A percentile compares a stretch with the other conserved stretches of the same genome.
Conservation (phyloP, 106 monocot genomes). For the Platanthera guangdongensis region DNA sequence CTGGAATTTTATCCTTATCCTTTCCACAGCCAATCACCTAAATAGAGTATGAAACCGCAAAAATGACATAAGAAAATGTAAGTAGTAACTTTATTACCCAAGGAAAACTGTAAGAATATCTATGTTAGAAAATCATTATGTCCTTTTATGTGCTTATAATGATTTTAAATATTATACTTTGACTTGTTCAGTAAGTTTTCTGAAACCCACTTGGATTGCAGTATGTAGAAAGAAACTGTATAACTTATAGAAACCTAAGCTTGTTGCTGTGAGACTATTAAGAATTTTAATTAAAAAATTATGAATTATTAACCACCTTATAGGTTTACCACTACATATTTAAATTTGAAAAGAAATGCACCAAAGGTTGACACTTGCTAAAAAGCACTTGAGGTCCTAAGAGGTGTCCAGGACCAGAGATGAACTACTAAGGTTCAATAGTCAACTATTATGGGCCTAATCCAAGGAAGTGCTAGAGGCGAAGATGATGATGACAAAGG, state of each 20-base stretch:
- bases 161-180: background rate
- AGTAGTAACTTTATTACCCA: background rate
- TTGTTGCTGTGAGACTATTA: background rate
- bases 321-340: background rate
- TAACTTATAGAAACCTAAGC: background rate
- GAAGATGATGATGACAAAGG: too few relatives aligned
- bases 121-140: background rate
- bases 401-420: background rate
- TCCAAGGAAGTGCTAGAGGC: too few relatives aligned
- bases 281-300: background rate
- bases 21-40: conserved; percentile 80
- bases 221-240: background rate
- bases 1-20: conserved; percentile 85
- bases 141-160: background rate
- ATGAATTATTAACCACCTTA: background rate
- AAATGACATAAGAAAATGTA: background rate
- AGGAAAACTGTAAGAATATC: background rate
- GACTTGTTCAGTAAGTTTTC: background rate
- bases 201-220: background rate
- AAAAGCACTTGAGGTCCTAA: background rate
- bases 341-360: background rate
- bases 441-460: background rate
- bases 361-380: background rate
- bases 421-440: background rate
- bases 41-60: conserved; percentile 1